These are phyloP conservation scores for Ogataea ramenticola DNA, from an alignment of 805 yeast genomes.

Conservation along the genomic window DNA sequence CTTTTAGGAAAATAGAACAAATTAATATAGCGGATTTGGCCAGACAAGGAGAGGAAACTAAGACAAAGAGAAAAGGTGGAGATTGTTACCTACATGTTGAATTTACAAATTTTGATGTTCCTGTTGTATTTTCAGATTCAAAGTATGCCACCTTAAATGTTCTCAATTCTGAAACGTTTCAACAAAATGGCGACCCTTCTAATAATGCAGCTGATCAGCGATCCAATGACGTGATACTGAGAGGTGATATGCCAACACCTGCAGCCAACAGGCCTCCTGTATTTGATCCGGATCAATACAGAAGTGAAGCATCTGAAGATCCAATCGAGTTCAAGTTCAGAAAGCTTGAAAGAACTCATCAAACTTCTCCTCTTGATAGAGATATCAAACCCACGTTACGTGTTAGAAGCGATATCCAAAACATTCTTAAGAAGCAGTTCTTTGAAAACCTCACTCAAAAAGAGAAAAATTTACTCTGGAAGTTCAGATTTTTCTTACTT, in stretches of 20 bases:
- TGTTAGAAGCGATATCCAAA: slow-evolving; percentile 63
- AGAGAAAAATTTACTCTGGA: slow-evolving; percentile 87
- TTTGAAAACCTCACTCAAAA: slow-evolving; percentile 73
- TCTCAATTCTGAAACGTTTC: slow-evolving; percentile 19
- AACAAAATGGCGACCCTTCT: slow-evolving; percentile 9
- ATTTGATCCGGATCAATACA: slow-evolving; percentile 61
- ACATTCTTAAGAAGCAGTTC: slow-evolving; percentile 71
- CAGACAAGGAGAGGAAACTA: slow-evolving; percentile 5
- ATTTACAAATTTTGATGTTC: slow-evolving; percentile 60
- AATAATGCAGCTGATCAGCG: slow-evolving; percentile 1
- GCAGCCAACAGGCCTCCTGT: slow-evolving; percentile 24
- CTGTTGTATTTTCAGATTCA: slow-evolving; percentile 61
- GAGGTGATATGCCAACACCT: background rate
- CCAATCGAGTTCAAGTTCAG: slow-evolving; percentile 88
- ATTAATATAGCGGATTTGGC: slow-evolving; percentile 16
- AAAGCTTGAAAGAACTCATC: slow-evolving; percentile 75
- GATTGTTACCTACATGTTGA: slow-evolving; percentile 29
- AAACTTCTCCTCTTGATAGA: slow-evolving; percentile 67
- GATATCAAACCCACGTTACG: slow-evolving; percentile 87
- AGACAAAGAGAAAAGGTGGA: background rate
- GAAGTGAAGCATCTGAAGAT: slow-evolving; percentile 42
- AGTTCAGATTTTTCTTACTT: slow-evolving; percentile 75
- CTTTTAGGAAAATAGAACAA: slow-evolving; percentile 47
- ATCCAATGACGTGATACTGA: background rate
- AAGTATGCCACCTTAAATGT: slow-evolving; percentile 30